phyloP scores from a whole-genome alignment of 2,329 filamentous ascomycete species.

The Akanthomyces muscarius region DNA sequence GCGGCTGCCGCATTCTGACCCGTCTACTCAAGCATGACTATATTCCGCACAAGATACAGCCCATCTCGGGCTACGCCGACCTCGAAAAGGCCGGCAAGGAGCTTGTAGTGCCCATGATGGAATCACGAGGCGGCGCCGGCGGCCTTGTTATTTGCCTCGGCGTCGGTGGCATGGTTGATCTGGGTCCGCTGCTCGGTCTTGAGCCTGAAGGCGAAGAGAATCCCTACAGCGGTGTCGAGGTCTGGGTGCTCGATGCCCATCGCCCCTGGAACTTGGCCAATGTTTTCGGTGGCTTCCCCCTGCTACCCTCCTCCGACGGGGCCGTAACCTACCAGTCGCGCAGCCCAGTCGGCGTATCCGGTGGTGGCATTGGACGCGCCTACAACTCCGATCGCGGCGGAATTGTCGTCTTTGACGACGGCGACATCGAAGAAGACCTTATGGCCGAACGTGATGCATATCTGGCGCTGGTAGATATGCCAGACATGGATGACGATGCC shows the following conservation, averaged over 20 bases:
- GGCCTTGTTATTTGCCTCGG: conserved; percentile 90
- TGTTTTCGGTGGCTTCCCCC: conserved; percentile 73
- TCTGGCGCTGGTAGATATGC: conserved; percentile 83
- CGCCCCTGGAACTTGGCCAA: conserved; percentile 94
- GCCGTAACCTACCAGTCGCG: conserved; percentile 45
- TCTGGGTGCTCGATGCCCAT: conserved; percentile 90
- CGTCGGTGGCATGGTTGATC: conserved; percentile 85
- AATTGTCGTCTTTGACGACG: conserved; percentile 92
- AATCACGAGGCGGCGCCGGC: conserved; percentile 75
- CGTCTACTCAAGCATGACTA: conserved; percentile 95
- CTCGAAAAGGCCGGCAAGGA: conserved; percentile 74
- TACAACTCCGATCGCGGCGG: conserved; percentile 81
- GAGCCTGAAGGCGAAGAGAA: conserved; percentile 59
- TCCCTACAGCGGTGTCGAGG: conserved; percentile 77
- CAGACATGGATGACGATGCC: conserved; percentile 76
- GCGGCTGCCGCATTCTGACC: conserved; percentile 90
- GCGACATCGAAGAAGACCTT: conserved; percentile 85
- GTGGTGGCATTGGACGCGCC: conserved; percentile 64
- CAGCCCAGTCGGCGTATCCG: conserved; percentile 62
- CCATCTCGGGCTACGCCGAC: conserved; percentile 88
- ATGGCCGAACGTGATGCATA: conserved; percentile 74
- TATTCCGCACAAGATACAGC: conserved; percentile 95
- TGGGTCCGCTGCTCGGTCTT: conserved; percentile 75
- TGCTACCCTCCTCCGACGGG: conserved; percentile 48
- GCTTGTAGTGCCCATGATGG: conserved; percentile 81